Evolutionary conservation across 192 early-diverging fungal species (phyloP).

Genomic region (Entomortierella parvispora): DNA sequence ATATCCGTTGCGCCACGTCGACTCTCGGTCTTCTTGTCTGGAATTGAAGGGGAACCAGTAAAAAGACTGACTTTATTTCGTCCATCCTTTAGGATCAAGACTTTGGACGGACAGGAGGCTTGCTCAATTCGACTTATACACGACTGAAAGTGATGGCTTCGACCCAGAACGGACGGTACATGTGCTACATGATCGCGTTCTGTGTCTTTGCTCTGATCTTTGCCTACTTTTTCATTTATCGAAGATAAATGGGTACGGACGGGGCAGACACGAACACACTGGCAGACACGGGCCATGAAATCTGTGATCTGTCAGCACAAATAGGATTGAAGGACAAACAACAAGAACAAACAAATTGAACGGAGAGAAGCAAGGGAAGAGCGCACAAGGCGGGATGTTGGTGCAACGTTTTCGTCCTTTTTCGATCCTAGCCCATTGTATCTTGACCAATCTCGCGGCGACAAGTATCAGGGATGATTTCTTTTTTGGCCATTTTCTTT

Average conservation of each 20-base stretch:
- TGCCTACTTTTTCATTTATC: slow-evolving; percentile 48
- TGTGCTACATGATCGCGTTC: slow-evolving; percentile 52
- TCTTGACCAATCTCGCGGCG: no score
- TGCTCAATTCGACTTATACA: slow-evolving; percentile 43
- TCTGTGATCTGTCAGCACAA: background rate
- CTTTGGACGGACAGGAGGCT: slow-evolving; percentile 49
- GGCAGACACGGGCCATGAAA: background rate
- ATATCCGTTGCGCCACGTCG: background rate
- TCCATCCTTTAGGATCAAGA: slow-evolving; percentile 30
- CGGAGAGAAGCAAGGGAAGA: no score
- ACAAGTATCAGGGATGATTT: no score
- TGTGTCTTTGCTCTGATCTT: slow-evolving; percentile 42
- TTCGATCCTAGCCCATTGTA: no score
- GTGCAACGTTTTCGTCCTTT: no score
- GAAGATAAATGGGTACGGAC: slow-evolving; percentile 4
- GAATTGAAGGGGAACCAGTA: no score
- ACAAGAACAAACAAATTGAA: no score
- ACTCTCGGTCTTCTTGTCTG: background rate
- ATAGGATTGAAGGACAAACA: no score
- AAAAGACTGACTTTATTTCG: background rate
- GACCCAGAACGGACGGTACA: slow-evolving; percentile 48
- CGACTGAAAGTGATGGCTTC: slow-evolving; percentile 49
- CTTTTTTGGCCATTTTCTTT: no score
- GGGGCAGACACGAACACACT: background rate
- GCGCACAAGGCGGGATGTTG: no score